Conservation (phyloP, 192 early-diverging fungal genomes). For the Coemansia javaensis region DNA sequence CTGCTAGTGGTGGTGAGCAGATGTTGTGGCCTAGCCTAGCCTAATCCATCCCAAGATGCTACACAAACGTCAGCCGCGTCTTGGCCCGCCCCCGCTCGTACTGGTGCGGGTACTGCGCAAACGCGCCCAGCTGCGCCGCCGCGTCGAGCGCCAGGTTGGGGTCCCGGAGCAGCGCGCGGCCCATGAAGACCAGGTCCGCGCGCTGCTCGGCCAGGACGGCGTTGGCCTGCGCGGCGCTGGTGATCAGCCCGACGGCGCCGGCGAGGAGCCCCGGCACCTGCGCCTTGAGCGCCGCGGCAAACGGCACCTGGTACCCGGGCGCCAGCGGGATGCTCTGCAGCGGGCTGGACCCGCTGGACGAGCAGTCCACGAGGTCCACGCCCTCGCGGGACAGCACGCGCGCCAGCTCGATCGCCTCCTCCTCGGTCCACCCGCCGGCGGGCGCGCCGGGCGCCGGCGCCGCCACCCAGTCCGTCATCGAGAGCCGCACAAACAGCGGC, state of each 20-base stretch:
- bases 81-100: slow-evolving; percentile 53
- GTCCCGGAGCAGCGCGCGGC: slow-evolving; percentile 65
- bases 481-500: slow-evolving; percentile 81
- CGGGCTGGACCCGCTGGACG: slow-evolving; percentile 67
- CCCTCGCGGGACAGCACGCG: slow-evolving; percentile 56
- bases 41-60: neutral
- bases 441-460: slow-evolving; percentile 35
- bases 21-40: neutral
- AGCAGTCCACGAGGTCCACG: slow-evolving; percentile 84
- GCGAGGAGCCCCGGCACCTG: slow-evolving; percentile 54
- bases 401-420: slow-evolving; percentile 67
- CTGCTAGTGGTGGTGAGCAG: neutral
- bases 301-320: slow-evolving; percentile 65
- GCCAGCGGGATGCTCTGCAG: slow-evolving; percentile 48
- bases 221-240: slow-evolving; percentile 61
- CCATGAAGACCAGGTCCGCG: slow-evolving; percentile 75
- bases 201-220: slow-evolving; percentile 55
- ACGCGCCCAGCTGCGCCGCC: slow-evolving; percentile 61
- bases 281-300: slow-evolving; percentile 59
- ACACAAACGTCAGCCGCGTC: slow-evolving; percentile 23
- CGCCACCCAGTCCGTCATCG: slow-evolving; percentile 67
- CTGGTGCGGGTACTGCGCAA: slow-evolving; percentile 60
- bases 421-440: slow-evolving; percentile 62
- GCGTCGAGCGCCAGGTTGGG: slow-evolving; percentile 64
- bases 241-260: slow-evolving; percentile 71